Evolutionary conservation across 2,329 filamentous ascomycete species (phyloP).

Genomic region (Alternaria panax): DNA sequence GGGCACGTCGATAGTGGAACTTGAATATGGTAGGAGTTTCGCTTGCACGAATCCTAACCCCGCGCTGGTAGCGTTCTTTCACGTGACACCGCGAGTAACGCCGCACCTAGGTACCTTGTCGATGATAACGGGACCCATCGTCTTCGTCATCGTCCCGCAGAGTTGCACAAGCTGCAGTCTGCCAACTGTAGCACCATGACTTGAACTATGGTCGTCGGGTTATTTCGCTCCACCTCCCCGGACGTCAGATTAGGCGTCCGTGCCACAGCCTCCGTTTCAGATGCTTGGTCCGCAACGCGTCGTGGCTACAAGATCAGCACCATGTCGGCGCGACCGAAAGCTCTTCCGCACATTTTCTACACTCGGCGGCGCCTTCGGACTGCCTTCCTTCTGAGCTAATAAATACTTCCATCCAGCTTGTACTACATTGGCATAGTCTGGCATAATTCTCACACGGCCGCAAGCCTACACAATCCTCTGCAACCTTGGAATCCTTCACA

Average conservation of each 20-base stretch:
- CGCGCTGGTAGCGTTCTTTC: background rate
- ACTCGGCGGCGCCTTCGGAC: conserved; percentile 3
- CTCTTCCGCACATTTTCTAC: conserved; percentile 10
- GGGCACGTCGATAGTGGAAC: background rate
- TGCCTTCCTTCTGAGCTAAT: background rate
- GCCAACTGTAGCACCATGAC: background rate
- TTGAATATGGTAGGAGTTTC: background rate
- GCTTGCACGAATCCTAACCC: background rate
- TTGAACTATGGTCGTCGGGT: background rate
- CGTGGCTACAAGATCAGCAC: conserved; percentile 27
- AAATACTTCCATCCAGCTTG: background rate
- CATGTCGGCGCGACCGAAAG: conserved; percentile 20
- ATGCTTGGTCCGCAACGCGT: conserved; percentile 27
- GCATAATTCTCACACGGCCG: background rate
- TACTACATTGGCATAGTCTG: conserved; percentile 3
- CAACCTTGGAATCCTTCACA: background rate
- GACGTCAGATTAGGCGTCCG: conserved; percentile 25
- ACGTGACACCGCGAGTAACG: conserved; percentile 11
- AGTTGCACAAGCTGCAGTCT: background rate
- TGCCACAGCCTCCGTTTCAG: conserved; percentile 41
- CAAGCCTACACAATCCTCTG: background rate
- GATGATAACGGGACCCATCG: background rate
- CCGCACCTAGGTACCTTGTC: background rate
- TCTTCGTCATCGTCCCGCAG: background rate
- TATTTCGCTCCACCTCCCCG: conserved; percentile 6